Conservation (phyloP, 139 green algal genomes). For the Chlamydomonas incerta region DNA sequence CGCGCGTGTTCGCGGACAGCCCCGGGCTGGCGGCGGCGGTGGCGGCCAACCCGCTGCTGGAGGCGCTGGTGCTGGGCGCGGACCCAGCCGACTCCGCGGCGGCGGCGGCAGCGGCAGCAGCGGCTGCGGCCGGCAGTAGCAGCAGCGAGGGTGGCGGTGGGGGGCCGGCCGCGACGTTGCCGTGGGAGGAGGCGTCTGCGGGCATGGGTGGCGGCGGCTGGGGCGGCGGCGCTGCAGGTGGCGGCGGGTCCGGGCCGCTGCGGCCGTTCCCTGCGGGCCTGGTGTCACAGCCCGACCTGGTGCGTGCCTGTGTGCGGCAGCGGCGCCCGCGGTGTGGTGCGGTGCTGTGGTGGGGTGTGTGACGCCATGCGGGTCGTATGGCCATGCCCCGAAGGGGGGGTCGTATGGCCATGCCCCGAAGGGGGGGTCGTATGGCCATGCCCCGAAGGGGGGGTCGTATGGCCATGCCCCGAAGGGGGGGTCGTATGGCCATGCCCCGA, state of each 20-base stretch:
- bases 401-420: too few species aligned
- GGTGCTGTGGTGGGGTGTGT: too few species aligned
- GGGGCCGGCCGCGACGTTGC: background rate
- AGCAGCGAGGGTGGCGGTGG: too few species aligned
- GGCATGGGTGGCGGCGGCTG: background rate
- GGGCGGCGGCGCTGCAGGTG: background rate
- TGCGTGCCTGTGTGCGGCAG: too few species aligned
- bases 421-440: too few species aligned
- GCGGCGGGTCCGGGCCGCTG: background rate
- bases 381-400: too few species aligned
- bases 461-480: too few species aligned
- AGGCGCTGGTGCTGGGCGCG: background rate
- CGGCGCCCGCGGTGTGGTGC: too few species aligned
- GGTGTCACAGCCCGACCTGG: slow-evolving; percentile 7
- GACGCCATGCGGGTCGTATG: too few species aligned
- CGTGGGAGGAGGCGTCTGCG: background rate
- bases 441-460: too few species aligned
- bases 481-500: too few species aligned
- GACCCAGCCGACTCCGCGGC: background rate
- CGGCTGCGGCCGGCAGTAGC: background rate
- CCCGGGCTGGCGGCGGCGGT: background rate
- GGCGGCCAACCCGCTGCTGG: background rate
- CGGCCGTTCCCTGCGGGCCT: background rate
- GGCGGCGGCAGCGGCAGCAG: background rate
- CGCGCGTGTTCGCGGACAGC: background rate